Evolutionary conservation across 768 basidiomycete genomes (phyloP), one percentile per base, ranked within the genome.

Genomic region (Tephrocybe sp.): DNA sequence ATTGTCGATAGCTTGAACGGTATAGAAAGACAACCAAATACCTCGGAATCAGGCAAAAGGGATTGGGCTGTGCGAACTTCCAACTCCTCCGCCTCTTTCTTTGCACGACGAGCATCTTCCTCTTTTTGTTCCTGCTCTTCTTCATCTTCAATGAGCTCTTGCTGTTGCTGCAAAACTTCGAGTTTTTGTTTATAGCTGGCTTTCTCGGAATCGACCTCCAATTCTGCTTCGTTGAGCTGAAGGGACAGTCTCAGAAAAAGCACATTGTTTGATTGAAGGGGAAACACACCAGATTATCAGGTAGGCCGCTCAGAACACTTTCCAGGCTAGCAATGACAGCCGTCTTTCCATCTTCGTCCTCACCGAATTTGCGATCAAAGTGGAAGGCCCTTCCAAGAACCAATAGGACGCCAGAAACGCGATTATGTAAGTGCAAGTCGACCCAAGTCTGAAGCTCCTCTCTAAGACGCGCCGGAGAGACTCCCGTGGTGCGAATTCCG

Each of bases 101-200:
- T 84, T 38, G 85, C 87, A 49, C 89, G 86, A 34, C 92, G 85
- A n/a, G 91, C 88, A 63, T 89, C 84, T 65, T 93, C 89, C 65
- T 92, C 91, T 70, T 94, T 88, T 68, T 94, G 86, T 55, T 99
- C 97, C 68, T 99, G 97, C 65, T 97, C 97, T 56, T 94, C 84
- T 69, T 99, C 97, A 66, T 99, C 97, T 64, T 99, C 94, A 64
- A 99, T 99, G 53, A 99, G 91, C 66, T 99, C 97, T 64, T 99
- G 91, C 68, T 99, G 97, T 60, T 99, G 91, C 60, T 97, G 92
- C 64, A 99, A 72, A 21, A 99, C 95, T 55, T 98, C 97, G 47
- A 99, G 80, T 69, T 95, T 97, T 75, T 98, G 91, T 75, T 97
- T 95, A 79, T 97, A 97, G 60, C 85, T 91, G 18, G 93, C 92